Percentiles rank a stretch among this genome's conserved stretches.
These are phyloP conservation scores for Cutaneotrichosporon sp. DNA, from an alignment of 1,284 basidiomycete genomes.

Conservation along the genomic window DNA sequence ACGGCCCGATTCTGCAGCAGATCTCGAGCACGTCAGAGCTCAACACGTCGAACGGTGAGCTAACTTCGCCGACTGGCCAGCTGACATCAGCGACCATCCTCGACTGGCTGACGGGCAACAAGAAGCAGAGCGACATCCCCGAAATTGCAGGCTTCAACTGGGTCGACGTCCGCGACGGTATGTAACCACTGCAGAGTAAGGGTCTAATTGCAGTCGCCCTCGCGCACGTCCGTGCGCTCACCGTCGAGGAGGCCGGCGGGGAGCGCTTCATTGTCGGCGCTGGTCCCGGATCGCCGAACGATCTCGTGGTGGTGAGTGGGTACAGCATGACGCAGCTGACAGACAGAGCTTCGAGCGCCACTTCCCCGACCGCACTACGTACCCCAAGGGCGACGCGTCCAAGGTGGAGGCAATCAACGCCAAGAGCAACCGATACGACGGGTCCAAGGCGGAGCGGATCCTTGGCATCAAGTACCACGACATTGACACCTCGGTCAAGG, in stretches of 20 bases:
- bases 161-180: conserved; percentile 61
- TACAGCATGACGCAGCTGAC: background rate
- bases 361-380: conserved; percentile 37
- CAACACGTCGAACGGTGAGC: conserved; percentile 59
- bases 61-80: background rate
- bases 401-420: conserved; percentile 29
- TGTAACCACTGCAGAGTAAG: conserved; percentile 4
- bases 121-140: conserved; percentile 49
- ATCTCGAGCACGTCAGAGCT: conserved; percentile 57
- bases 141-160: conserved; percentile 51
- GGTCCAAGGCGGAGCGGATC: conserved; percentile 39
- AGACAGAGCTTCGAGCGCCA: conserved; percentile 31
- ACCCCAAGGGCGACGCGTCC: conserved; percentile 41
- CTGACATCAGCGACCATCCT: conserved; percentile 43
- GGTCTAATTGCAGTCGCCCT: conserved; percentile 54
- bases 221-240: conserved; percentile 62
- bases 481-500: conserved; percentile 36
- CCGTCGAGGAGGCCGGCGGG: conserved; percentile 61
- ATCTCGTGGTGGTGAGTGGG: conserved; percentile 34
- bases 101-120: conserved; percentile 51
- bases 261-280: conserved; percentile 61
- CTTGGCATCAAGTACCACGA: conserved; percentile 44
- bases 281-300: conserved; percentile 49
- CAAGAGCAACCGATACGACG: conserved; percentile 31
- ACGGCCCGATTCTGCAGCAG: conserved; percentile 60